Conservation (phyloP, 2,329 filamentous ascomycete species). For the Canariomyces notabilis region DNA sequence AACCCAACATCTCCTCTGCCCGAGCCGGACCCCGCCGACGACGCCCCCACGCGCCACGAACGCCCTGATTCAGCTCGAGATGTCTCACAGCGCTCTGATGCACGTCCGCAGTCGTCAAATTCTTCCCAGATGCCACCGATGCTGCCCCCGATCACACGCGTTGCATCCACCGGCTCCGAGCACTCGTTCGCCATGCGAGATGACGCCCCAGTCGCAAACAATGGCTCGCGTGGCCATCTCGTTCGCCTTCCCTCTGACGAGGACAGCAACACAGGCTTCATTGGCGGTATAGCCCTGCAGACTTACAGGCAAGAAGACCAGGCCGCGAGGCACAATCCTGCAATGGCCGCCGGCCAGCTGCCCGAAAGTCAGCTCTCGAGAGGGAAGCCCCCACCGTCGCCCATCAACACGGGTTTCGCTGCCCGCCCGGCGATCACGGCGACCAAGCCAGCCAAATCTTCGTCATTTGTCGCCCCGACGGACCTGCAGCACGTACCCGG, state of each 20-base stretch:
- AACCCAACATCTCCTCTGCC: slow-evolving; percentile 50
- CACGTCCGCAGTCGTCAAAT: slow-evolving; percentile 32
- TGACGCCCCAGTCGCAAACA: slow-evolving; percentile 20
- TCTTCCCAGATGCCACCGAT: slow-evolving; percentile 41
- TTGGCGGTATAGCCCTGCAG: slow-evolving; percentile 50
- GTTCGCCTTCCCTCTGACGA: slow-evolving; percentile 33
- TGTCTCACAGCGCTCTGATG: slow-evolving; percentile 32
- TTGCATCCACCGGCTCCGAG: slow-evolving; percentile 39
- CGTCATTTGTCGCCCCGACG: slow-evolving; percentile 47
- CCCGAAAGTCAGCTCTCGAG: slow-evolving; percentile 28
- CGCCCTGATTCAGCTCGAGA: slow-evolving; percentile 40
- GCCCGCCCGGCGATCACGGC: slow-evolving; percentile 27
- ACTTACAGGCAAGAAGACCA: slow-evolving; percentile 42
- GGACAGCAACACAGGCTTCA: slow-evolving; percentile 38
- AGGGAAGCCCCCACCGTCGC: slow-evolving; percentile 33
- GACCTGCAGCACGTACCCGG: slow-evolving; percentile 39
- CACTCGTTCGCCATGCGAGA: slow-evolving; percentile 11
- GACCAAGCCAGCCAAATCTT: slow-evolving; percentile 30
- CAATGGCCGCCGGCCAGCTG: slow-evolving; percentile 11
- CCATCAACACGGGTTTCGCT: slow-evolving; percentile 33
- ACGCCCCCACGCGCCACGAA: slow-evolving; percentile 35
- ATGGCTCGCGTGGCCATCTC: slow-evolving; percentile 21
- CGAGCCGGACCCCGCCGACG: slow-evolving; percentile 40
- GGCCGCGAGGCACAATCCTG: slow-evolving; percentile 21
- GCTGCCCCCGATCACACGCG: slow-evolving; percentile 47